Evolutionary conservation across 129 eudicot genomes (phyloP), one percentile per base, ranked within the genome.

Genomic region (Solidago caesia): DNA sequence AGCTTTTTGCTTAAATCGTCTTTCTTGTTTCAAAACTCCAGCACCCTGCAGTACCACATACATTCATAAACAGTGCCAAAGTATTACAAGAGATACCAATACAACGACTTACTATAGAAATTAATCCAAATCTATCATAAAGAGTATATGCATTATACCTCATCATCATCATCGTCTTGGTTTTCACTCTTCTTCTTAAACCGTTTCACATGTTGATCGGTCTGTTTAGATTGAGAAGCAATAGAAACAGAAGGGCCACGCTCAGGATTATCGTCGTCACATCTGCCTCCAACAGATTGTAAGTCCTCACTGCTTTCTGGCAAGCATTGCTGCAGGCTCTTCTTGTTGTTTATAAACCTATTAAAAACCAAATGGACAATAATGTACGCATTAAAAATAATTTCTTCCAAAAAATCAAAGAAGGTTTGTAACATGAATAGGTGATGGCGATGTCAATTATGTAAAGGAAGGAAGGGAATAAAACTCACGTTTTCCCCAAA

Each of bases 241-340:
- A 66, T 81, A 77, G 88, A 27, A 75, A 64, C 79, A 21, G 84
- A 48, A 64, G 64, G 49, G 70, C 26, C 82, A 25, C 62, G 67
- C 56, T 51, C 82, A 11, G 70, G 77, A 27, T 71, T 79, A 62
- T 79, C 92, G 71, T 80, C 88, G 57, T 84, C 92, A 46, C 96
- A 49, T 93, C 98, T n/a, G 77, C 98, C 69, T 90, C 98, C 84
- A 93, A 80, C 49, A 93, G 77, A 70, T 83, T 76, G 87, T 90
- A 90, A 14, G 89, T 84, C 80, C 72, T 90, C 61, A 83, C 68
- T 93, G 98, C 76, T 88, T 93, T 71, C 77, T 86, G 27, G 60
- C 97, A 52, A 90, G 70, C 84, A 82, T 75, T 21, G 96, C 91
- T 4, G 98, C 98, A 73, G 84, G 97, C 81, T 82, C 82, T 83